phyloP scores from a whole-genome alignment of 2,329 filamentous ascomycete genomes.

The Fusarium sp. region DNA sequence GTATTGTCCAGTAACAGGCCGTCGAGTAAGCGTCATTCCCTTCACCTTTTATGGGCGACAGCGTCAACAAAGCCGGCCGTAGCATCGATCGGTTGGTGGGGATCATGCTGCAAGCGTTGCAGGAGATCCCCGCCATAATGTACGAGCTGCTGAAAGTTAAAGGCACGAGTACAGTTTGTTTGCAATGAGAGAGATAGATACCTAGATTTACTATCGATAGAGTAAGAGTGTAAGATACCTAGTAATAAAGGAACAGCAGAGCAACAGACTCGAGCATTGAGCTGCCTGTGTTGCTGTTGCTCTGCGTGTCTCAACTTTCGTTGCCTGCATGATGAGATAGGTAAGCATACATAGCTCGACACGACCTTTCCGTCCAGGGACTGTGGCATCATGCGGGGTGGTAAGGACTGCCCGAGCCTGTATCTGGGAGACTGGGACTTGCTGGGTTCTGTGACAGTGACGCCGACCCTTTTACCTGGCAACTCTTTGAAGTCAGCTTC shows the following conservation, averaged over 20 bases:
- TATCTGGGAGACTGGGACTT: slow-evolving; percentile 11
- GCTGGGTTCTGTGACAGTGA: slow-evolving; percentile 10
- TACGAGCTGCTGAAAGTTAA: background rate
- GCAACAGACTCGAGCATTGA: slow-evolving; percentile 11
- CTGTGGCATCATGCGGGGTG: slow-evolving; percentile 45
- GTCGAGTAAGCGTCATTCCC: slow-evolving; percentile 46
- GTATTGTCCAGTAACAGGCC: slow-evolving; percentile 38
- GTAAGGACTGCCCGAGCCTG: slow-evolving; percentile 36
- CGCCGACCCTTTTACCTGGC: slow-evolving; percentile 18
- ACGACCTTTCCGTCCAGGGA: slow-evolving; percentile 33
- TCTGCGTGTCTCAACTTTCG: slow-evolving; percentile 22
- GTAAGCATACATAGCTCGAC: too few relatives aligned
- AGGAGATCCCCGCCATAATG: slow-evolving; percentile 38
- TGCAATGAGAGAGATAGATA: background rate
- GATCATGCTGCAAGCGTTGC: slow-evolving; percentile 34
- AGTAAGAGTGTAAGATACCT: background rate
- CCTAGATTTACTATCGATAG: background rate
- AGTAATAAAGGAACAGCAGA: background rate
- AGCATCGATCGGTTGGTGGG: slow-evolving; percentile 41
- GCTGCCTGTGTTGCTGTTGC: background rate
- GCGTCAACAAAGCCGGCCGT: slow-evolving; percentile 17
- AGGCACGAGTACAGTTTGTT: background rate
- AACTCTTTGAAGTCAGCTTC: slow-evolving; percentile 18
- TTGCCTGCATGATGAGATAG: background rate
- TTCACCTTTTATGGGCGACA: slow-evolving; percentile 39